Percentiles rank a stretch among this genome's conserved stretches.
Evolutionary conservation across 345 rosid genomes (phyloP).

Genomic region (Acer yangbiense): DNA sequence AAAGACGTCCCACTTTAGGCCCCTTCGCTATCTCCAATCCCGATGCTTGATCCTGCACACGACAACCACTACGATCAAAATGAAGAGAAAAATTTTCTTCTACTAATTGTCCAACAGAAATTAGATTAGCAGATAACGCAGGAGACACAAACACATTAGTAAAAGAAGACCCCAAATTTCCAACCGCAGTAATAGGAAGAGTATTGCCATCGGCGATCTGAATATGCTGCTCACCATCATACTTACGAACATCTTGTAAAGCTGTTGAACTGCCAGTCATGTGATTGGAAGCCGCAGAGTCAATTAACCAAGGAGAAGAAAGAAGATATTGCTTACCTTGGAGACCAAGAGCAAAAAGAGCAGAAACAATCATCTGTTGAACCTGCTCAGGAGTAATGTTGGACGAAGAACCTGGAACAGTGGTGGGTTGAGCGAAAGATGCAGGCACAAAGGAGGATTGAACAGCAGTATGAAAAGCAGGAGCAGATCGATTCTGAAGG

Average conservation of each 20-base stretch:
- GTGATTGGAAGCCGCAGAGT: neutral
- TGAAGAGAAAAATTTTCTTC: neutral
- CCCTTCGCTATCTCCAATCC: neutral
- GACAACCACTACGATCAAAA: neutral
- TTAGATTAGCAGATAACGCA: neutral
- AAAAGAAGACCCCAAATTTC: neutral
- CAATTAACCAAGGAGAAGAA: neutral
- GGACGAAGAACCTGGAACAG: no score
- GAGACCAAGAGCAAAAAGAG: constrained; percentile 1
- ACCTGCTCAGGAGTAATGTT: neutral
- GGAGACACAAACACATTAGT: neutral
- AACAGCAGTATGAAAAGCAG: neutral
- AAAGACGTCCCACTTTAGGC: neutral
- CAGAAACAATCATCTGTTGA: neutral
- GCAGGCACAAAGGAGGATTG: neutral
- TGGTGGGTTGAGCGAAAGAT: no score
- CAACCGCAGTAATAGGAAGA: neutral
- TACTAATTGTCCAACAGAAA: neutral
- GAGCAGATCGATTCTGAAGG: no score
- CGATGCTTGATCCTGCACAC: constrained; percentile 1
- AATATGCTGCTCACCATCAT: neutral
- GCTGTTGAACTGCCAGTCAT: neutral
- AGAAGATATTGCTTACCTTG: neutral
- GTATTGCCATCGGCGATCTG: neutral
- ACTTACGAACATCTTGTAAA: neutral